Base-by-base conservation (phyloP, 2,329 filamentous ascomycete species). In the Aspergillus cejpii region DNA sequence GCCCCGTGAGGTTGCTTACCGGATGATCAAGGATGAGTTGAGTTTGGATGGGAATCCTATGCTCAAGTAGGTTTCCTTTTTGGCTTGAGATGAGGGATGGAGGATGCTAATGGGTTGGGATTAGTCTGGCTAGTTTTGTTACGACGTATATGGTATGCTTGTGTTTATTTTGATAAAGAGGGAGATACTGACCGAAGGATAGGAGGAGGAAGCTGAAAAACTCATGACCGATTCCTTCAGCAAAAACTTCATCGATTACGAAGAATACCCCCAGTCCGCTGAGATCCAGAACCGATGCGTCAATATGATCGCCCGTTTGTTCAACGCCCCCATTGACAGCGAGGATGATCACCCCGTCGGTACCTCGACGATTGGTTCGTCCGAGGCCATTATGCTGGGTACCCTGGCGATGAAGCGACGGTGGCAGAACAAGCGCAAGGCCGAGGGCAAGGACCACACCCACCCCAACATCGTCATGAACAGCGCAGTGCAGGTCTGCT, bases 231-330 rank as follows among this genome's bases (percentile, higher is more conserved):
- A 96, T 53, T 81, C 85, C 42, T 88, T 96, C 66, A 81, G 85
- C 66, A 96, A 95, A 70, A 97, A 97, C 76, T 96, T 96, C 66
- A 90, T 90, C 68, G 85, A 90, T 64, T 90, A 89, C 65, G 85
- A 90, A 63, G 85, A 89, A 66, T 90, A 90, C 61, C 85, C 85
- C 1, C 83, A 87, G 63, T 83, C 82, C 0, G 85, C 85, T 43
- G 85, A 89, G 54, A 88, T 90, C 63, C 90, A 96, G 70, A 94
- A 91, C 75, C 85, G 91, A 57, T 94, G 89, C 61, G 86, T 90
- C 51, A 85, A 81, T 68, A 90, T 90, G 85, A 95, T 96, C 55
- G 89, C 85, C 33, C 80, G 85, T 48, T 79, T 97, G 36, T 95
- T 94, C 80, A 80, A 96, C 66, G 84, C 85, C 7, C 88, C 88